A percentile compares a stretch with the other conserved stretches of the same genome.
phyloP scores from a whole-genome alignment of 164 flowering plant species.

The Pachysandra terminalis region DNA sequence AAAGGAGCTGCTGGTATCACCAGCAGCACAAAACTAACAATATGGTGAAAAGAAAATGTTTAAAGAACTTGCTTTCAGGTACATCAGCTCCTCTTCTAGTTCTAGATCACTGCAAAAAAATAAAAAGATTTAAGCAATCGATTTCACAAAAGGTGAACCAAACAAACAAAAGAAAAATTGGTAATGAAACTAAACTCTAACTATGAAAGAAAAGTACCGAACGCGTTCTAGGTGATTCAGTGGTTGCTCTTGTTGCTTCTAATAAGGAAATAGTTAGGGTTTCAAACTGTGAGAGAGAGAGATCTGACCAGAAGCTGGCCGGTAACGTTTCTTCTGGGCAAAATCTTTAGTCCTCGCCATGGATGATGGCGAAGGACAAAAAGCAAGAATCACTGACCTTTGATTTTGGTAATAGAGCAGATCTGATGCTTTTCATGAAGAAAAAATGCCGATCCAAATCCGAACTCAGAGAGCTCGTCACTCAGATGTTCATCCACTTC shows the following conservation, averaged over 20 bases:
- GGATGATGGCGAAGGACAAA: background rate
- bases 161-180: background rate
- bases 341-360: constrained; percentile 17
- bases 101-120: constrained; percentile 6
- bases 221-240: constrained; percentile 2
- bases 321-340: too few relatives aligned
- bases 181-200: background rate
- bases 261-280: too few relatives aligned
- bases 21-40: background rate
- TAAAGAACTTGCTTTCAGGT: constrained; percentile 7
- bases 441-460: too few relatives aligned
- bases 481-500: too few relatives aligned
- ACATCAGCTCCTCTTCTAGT: background rate
- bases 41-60: background rate
- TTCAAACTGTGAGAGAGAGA: too few relatives aligned
- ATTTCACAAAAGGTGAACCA: background rate
- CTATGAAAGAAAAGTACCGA: constrained; percentile 6
- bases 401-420: too few relatives aligned
- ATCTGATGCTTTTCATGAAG: too few relatives aligned
- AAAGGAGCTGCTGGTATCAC: too few relatives aligned
- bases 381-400: background rate
- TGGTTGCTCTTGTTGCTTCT: background rate
- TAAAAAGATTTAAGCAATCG: background rate
- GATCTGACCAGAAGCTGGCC: too few relatives aligned
- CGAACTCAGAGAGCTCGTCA: too few relatives aligned